Base-by-base conservation (phyloP, 2,329 filamentous ascomycete genomes). In the Tolypocladium pustulatum region DNA sequence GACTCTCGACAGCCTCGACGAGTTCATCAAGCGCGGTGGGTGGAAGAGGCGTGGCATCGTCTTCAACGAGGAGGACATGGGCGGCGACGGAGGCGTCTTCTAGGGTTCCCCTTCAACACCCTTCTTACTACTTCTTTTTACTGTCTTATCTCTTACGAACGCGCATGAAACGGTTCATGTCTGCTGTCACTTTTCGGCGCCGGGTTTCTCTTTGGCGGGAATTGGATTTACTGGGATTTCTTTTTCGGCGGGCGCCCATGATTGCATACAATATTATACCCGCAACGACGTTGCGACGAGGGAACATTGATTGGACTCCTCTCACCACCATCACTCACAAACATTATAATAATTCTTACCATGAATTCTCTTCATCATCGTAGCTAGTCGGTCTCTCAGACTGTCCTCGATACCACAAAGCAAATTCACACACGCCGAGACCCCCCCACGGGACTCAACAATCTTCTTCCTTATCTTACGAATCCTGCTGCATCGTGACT, bases 41-140 rank as follows among this genome's bases (percentile, higher is more conserved):
- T 77, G 74, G 75, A 77, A 77, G 69, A 68, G 75, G 58, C 68
- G 73, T 15, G 75, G 73, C 55, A 71, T 77, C 49, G 67, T 76
- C 66, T 76, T 77, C 59, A 65, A 72, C 58, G 62, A 67, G 30
- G 56, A 60, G 36, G 55, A 56, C 36, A 51, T 57, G 34, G 17
- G 46, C 22, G 46, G 53, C 36, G 57, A 30, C 12, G 38, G 20
- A 20, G 54, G 30, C 13, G 13, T 58, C 8, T 7, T 55, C n/a
- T 22, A 58, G 12, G 5, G 2, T 22, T 22, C 27, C 17, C 49
- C 10, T 5, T 20, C 25, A 5, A 20, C 49, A 13, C 4, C 30
- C 1, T 13, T 7, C 6, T n/a, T 4, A 22, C 25, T 32, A 13
- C 22, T 34, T 15, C 17, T 9, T 9, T 52, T 20, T 32, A 13